Conservation (phyloP, 257 asterid genomes). For the Phtheirospermum japonicum region DNA sequence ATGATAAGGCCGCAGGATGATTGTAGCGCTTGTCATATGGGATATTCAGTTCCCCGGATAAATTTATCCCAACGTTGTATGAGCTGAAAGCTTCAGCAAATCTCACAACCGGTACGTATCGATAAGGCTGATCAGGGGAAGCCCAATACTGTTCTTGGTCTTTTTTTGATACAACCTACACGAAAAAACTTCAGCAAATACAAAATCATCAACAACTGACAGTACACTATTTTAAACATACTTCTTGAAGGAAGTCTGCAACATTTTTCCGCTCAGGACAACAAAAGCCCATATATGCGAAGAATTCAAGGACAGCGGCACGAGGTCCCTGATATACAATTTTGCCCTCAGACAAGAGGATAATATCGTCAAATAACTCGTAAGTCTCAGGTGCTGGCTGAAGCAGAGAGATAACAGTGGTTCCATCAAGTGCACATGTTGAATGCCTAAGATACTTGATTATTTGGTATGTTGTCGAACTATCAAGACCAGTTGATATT, state of each 20-base stretch:
- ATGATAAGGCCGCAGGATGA: slow-evolving; percentile 90
- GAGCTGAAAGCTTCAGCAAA: slow-evolving; percentile 81
- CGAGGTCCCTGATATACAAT: slow-evolving; percentile 94
- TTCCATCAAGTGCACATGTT: slow-evolving; percentile 75
- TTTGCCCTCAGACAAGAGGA: slow-evolving; percentile 85
- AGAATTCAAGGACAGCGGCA: slow-evolving; percentile 59
- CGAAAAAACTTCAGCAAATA: slow-evolving; percentile 28
- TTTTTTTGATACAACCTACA: slow-evolving; percentile 79
- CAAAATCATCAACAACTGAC: slow-evolving; percentile 20
- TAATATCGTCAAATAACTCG: slow-evolving; percentile 82
- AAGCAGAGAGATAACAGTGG: slow-evolving; percentile 81
- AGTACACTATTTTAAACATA: slow-evolving; percentile 37
- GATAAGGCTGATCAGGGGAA: slow-evolving; percentile 57
- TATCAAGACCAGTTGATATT: slow-evolving; percentile 94
- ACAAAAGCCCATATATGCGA: slow-evolving; percentile 70
- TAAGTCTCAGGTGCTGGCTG: slow-evolving; percentile 99
- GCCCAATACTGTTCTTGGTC: slow-evolving; percentile 96
- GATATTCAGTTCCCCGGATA: slow-evolving; percentile 53
- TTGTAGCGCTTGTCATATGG: slow-evolving; percentile 82
- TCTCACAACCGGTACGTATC: slow-evolving; percentile 56
- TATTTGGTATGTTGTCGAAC: slow-evolving; percentile 86
- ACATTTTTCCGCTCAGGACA: slow-evolving; percentile 92
- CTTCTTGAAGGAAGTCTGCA: slow-evolving; percentile 98
- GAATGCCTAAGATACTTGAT: slow-evolving; percentile 78
- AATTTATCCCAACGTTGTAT: slow-evolving; percentile 54